Evolutionary conservation across 78 protist species (phyloP).

Genomic region (Trichosphaerium sp.): DNA sequence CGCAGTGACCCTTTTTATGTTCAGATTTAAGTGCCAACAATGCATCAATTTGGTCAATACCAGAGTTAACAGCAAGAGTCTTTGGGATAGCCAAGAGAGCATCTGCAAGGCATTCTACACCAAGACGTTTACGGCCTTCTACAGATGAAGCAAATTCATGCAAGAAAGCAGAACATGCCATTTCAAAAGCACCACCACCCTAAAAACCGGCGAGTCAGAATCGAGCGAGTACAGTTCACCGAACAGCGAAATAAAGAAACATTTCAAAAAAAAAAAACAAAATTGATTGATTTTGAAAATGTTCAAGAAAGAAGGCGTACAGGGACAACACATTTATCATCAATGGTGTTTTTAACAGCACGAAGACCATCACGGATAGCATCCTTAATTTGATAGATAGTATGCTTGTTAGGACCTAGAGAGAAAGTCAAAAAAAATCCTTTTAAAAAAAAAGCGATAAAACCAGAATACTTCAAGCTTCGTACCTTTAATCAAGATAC

Average conservation of each 20-base stretch:
- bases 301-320: too few species aligned
- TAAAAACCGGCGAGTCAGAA: too few species aligned
- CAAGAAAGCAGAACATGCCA: conserved; percentile 58
- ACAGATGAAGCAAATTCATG: conserved; percentile 49
- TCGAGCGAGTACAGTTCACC: too few species aligned
- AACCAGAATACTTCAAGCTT: too few species aligned
- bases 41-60: conserved; percentile 85
- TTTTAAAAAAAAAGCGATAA: not conserved
- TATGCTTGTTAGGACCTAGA: conserved; percentile 89
- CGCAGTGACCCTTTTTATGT: conserved; percentile 45
- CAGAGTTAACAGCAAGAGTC: conserved; percentile 92
- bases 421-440: too few species aligned
- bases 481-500: conserved; percentile 88
- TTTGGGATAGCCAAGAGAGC: conserved; percentile 94
- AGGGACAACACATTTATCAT: conserved; percentile 77
- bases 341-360: conserved; percentile 93
- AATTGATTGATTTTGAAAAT: too few species aligned
- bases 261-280: too few species aligned
- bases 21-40: conserved; percentile 69
- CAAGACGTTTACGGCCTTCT: conserved; percentile 58
- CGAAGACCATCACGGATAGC: conserved; percentile 99
- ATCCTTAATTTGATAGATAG: conserved; percentile 94
- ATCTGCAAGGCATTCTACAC: conserved; percentile 94
- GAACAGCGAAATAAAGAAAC: too few species aligned
- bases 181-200: conserved; percentile 99